Conservation (phyloP, 73 alveolate species). For the Paramecium pentaurelia region DNA sequence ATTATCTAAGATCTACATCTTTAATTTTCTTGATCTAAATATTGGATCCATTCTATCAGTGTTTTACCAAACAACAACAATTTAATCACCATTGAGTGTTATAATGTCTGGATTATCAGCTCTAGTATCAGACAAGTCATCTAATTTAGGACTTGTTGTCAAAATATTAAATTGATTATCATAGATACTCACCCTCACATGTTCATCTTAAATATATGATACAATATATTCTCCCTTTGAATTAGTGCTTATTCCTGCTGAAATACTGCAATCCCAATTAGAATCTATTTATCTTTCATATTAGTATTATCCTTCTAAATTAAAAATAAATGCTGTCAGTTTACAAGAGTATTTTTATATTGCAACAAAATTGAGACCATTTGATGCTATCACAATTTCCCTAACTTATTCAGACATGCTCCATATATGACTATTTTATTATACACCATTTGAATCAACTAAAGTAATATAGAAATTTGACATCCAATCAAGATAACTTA, state of each 20-base stretch:
- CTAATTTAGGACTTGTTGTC: neutral
- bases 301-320: neutral
- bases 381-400: neutral
- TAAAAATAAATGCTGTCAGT: neutral
- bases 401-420: neutral
- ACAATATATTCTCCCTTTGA: neutral
- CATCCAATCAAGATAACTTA: neutral
- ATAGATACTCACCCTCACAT: neutral
- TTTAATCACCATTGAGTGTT: neutral
- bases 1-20: neutral
- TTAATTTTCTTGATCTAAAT: neutral
- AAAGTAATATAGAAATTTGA: neutral
- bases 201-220: neutral
- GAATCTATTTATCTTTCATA: neutral
- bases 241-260: neutral
- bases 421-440: neutral
- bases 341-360: neutral
- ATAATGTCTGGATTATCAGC: neutral
- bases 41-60: neutral
- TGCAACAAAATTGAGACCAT: neutral
- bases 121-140: neutral
- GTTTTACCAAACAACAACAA: neutral
- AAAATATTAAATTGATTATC: neutral
- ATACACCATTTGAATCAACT: neutral
- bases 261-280: neutral